phyloP scores from a whole-genome alignment of 768 basidiomycete species.

The Trichaptum fuscoviolaceum region DNA sequence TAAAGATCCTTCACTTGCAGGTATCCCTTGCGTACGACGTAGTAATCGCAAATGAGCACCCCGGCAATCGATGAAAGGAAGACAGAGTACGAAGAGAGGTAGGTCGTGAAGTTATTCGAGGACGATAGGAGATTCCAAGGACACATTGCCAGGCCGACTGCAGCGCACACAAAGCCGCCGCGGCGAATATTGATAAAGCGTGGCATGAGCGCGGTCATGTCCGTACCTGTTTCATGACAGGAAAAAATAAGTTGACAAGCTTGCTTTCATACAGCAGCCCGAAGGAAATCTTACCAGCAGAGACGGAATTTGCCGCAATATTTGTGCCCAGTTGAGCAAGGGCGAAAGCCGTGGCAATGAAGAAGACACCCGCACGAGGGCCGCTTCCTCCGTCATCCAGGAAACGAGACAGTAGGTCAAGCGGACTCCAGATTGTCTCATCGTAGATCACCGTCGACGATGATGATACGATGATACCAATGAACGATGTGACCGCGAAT shows the following conservation, averaged over 20 bases:
- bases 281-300: slow-evolving; percentile 40
- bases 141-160: slow-evolving; percentile 69
- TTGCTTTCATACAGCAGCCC: neutral
- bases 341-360: slow-evolving; percentile 75
- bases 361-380: slow-evolving; percentile 46
- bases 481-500: slow-evolving; percentile 70
- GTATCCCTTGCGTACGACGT: slow-evolving; percentile 62
- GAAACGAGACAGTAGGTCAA: slow-evolving; percentile 65
- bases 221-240: slow-evolving; percentile 39
- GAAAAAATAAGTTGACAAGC: neutral
- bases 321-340: slow-evolving; percentile 73
- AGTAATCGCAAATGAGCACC: slow-evolving; percentile 78
- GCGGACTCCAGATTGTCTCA: slow-evolving; percentile 58
- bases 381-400: slow-evolving; percentile 55
- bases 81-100: slow-evolving; percentile 77
- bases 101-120: slow-evolving; percentile 73
- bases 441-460: slow-evolving; percentile 73
- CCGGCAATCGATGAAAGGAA: slow-evolving; percentile 79
- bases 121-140: slow-evolving; percentile 74
- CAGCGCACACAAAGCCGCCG: slow-evolving; percentile 78
- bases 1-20: slow-evolving; percentile 74
- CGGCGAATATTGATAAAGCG: slow-evolving; percentile 83
- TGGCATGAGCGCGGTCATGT: slow-evolving; percentile 73
- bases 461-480: slow-evolving; percentile 79
- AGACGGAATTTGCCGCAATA: slow-evolving; percentile 78